phyloP scores from a whole-genome alignment of 345 rosid species.

The Eutrema heterophyllum region DNA sequence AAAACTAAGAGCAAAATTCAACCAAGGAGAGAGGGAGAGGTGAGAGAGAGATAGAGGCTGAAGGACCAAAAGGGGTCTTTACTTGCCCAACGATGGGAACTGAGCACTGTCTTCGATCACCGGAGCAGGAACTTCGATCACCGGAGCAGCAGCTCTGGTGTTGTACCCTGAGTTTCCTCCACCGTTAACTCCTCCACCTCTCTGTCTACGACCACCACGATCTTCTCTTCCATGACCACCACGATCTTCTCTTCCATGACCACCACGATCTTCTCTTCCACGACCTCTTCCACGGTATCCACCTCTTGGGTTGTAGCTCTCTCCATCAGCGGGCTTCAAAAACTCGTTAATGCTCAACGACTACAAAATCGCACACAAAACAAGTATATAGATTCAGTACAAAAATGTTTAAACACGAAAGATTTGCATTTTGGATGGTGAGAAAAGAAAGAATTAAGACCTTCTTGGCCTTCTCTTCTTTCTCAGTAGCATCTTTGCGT shows the following conservation, averaged over 20 bases:
- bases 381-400: not conserved
- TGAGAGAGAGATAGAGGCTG: not conserved
- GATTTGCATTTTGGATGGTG: not conserved
- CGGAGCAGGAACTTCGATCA: slow-evolving; percentile 27
- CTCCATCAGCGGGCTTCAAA: slow-evolving; percentile 28
- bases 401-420: not conserved
- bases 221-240: slow-evolving; percentile 10
- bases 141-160: slow-evolving; percentile 23
- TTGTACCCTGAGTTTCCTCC: slow-evolving; percentile 8
- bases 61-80: not conserved
- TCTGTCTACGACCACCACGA: slow-evolving; percentile 14
- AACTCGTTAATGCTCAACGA: slow-evolving; percentile 30
- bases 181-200: slow-evolving; percentile 12
- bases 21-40: not conserved
- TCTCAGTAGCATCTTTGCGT: slow-evolving; percentile 56
- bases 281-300: slow-evolving; percentile 22
- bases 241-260: slow-evolving; percentile 3
- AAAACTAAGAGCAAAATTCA: slow-evolving; percentile 23
- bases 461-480: slow-evolving; percentile 61
- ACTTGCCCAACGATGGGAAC: slow-evolving; percentile 34
- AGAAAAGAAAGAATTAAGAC: slow-evolving; percentile 20
- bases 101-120: slow-evolving; percentile 24
- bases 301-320: slow-evolving; percentile 21
- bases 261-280: no score
- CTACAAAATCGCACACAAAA: slow-evolving; percentile 4